Evolutionary conservation across 1,139 yeast species (phyloP).

Genomic region (Meyerozyma elateridarum): DNA sequence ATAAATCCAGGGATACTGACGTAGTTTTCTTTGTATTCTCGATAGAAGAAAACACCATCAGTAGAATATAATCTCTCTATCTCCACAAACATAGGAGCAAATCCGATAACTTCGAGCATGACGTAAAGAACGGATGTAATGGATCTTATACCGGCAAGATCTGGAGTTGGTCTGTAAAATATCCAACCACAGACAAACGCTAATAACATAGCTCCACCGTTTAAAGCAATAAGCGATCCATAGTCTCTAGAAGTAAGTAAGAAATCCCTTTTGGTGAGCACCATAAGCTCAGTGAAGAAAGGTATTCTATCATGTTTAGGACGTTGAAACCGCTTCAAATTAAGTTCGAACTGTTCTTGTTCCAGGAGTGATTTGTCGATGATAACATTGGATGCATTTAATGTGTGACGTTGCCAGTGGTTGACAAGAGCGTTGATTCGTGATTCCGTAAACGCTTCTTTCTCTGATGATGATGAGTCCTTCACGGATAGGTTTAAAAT

Average conservation of each 20-base stretch:
- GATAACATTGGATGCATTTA: slow-evolving; percentile 5
- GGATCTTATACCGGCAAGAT: slow-evolving; percentile 66
- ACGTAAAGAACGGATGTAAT: slow-evolving; percentile 61
- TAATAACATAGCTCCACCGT: slow-evolving; percentile 52
- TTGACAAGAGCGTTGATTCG: slow-evolving; percentile 44
- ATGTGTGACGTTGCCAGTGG: slow-evolving; percentile 41
- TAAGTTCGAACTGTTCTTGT: slow-evolving; percentile 16
- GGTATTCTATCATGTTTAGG: slow-evolving; percentile 27
- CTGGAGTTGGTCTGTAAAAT: slow-evolving; percentile 59
- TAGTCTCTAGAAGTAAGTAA: slow-evolving; percentile 57
- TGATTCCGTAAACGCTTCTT: slow-evolving; percentile 37
- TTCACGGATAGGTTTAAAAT: slow-evolving; percentile 68
- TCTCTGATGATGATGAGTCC: slow-evolving; percentile 45
- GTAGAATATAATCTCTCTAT: slow-evolving; percentile 63
- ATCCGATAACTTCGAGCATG: slow-evolving; percentile 62
- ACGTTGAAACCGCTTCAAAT: slow-evolving; percentile 23
- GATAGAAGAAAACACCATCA: slow-evolving; percentile 65
- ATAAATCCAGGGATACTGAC: slow-evolving; percentile 66
- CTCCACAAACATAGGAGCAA: slow-evolving; percentile 66
- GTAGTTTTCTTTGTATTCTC: slow-evolving; percentile 72
- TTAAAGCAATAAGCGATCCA: slow-evolving; percentile 48
- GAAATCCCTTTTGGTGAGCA: slow-evolving; percentile 54
- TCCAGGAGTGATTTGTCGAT: slow-evolving; percentile 12
- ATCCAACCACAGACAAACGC: slow-evolving; percentile 73
- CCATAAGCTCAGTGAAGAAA: slow-evolving; percentile 41